Base-by-base conservation (phyloP, 441 rosid species). In the Pelargonium cotyledonis region DNA sequence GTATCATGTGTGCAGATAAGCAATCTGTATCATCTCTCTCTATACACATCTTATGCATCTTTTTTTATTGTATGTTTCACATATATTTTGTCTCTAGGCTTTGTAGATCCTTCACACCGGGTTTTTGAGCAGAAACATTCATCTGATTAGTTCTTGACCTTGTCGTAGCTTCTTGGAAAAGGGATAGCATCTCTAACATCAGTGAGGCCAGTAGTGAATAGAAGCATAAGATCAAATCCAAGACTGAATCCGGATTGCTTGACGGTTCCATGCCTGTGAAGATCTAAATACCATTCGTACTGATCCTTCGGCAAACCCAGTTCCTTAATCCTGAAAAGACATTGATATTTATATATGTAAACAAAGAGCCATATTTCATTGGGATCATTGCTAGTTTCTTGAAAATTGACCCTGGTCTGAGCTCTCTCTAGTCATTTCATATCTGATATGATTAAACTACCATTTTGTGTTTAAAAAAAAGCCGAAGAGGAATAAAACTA, bases 121-220 rank as follows among this genome's bases (percentile, higher is more conserved):
- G 60, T 7, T 53, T 19, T 53, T 53, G 60, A 53, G 21, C 23
- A 38, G 35, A 69, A 62, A 19, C 14, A 53, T 53, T 19, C 60
- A 16, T 53, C 5, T 44, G 63, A 23, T 75, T 80, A 89, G 73
- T 78, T 80, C 71, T 76, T 72, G 72, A 80, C 84, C 72, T 84
- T 84, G 74, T 86, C 85, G 55, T 51, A 69, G 68, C 86, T 83
- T 76, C 87, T 74, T 15, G 93, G 95, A 78, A 91, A 94, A 14
- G 97, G 95, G 73, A 91, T 78, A 1, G 70, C 88, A 58, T 91
- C 99, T 83, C 84, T 87, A 44, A 94, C 85, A 79, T 94, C 95
- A 2, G 83, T 55, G 63, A 91, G 88, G 11, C 96, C 94, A 15
- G 94, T 88, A 5, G 76, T 75, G 64, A 83, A 86, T 68, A 89